Evolutionary conservation across 352 stramenopile genomes (phyloP).

Genomic region (Phytophthora boehmeriae): DNA sequence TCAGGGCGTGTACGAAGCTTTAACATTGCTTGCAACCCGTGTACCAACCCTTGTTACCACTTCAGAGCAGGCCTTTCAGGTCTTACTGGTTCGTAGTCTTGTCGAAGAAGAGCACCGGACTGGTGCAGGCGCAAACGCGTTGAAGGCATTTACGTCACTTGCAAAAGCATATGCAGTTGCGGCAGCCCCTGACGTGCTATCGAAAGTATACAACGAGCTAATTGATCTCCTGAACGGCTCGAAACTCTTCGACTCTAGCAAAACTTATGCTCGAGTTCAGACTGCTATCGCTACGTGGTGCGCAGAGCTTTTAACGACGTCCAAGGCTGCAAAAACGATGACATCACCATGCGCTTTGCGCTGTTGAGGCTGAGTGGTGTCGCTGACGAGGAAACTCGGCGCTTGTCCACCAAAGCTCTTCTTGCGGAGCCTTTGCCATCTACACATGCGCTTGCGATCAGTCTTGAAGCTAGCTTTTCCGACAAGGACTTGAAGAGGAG

Average conservation of each 20-base stretch:
- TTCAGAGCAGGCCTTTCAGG: constrained; percentile 74
- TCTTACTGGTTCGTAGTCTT: constrained; percentile 70
- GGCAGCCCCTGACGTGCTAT: constrained; percentile 30
- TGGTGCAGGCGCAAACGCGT: constrained; percentile 57
- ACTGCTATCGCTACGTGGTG: constrained; percentile 65
- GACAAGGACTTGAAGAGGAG: constrained; percentile 47
- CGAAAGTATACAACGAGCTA: constrained; percentile 57
- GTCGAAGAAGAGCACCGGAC: constrained; percentile 55
- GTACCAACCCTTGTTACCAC: constrained; percentile 45
- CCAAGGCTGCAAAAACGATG: constrained; percentile 17
- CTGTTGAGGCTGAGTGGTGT: constrained; percentile 51
- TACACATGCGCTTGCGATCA: constrained; percentile 28
- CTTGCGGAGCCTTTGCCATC: constrained; percentile 53
- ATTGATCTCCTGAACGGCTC: constrained; percentile 56
- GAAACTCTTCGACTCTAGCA: constrained; percentile 62
- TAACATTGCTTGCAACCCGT: constrained; percentile 52
- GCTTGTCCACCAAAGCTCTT: constrained; percentile 43
- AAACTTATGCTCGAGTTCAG: constrained; percentile 71
- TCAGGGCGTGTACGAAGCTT: constrained; percentile 65
- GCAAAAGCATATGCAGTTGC: constrained; percentile 43
- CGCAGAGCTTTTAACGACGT: constrained; percentile 39
- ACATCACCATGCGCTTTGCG: constrained; percentile 63
- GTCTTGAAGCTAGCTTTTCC: constrained; percentile 30
- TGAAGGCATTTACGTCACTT: constrained; percentile 68
- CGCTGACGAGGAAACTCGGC: constrained; percentile 49